Evolutionary conservation across 306 rosid genomes (phyloP).

Genomic region (Glycine soja): DNA sequence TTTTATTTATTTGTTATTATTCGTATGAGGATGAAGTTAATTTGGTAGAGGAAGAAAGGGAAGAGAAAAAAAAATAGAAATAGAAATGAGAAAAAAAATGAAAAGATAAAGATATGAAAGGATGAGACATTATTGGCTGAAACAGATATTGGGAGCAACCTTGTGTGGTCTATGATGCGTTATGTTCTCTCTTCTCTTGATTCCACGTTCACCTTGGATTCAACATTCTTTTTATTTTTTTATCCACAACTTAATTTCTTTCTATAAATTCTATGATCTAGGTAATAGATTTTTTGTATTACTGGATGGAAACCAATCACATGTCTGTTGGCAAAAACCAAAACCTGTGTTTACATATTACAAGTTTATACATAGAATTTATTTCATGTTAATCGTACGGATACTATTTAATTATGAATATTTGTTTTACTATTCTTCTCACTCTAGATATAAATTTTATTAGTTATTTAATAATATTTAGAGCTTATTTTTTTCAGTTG

Average conservation of each 20-base stretch:
- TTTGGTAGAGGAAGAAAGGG: not conserved
- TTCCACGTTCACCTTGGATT: constrained; percentile 48
- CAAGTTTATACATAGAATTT: no score
- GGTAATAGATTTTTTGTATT: not conserved
- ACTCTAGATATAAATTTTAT: not conserved
- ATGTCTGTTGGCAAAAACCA: not conserved
- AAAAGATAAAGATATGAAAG: constrained; percentile 66
- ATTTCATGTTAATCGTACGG: no score
- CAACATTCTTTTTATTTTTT: constrained; percentile 1
- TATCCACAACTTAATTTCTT: not conserved
- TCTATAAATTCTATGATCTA: not conserved
- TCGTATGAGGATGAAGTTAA: not conserved
- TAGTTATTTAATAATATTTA: not conserved
- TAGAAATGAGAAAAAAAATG: not conserved
- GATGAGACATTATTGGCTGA: constrained; percentile 68
- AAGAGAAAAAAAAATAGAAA: constrained; percentile 16
- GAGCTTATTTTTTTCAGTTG: not conserved
- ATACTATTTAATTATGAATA: not conserved
- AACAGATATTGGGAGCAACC: constrained; percentile 69
- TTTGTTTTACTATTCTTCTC: not conserved
- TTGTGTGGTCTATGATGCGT: constrained; percentile 62
- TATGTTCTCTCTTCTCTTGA: constrained; percentile 38
- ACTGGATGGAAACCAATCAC: not conserved
- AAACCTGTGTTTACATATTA: not conserved
- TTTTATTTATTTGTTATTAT: constrained; percentile 1